phyloP scores from a whole-genome alignment of 2,329 filamentous ascomycete genomes.

The Coniochaeta prunicola region DNA sequence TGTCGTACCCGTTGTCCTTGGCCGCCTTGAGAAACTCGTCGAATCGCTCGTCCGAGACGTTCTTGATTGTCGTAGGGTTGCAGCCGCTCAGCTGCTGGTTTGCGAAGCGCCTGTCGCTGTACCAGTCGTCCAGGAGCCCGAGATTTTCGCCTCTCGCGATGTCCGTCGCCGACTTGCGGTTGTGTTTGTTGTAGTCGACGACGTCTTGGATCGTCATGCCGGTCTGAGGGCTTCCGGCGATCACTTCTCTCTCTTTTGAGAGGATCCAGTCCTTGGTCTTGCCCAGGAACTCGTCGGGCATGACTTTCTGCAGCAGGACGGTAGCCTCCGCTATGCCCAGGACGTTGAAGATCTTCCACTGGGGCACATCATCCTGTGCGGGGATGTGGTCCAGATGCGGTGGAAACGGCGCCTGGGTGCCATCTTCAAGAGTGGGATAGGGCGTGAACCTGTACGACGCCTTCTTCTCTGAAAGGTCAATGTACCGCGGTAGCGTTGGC shows the following conservation, averaged over 20 bases:
- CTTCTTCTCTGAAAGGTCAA: constrained; percentile 20
- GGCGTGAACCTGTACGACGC: constrained; percentile 20
- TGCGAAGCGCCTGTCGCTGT: constrained; percentile 33
- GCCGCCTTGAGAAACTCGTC: constrained; percentile 27
- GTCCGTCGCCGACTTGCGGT: constrained; percentile 26
- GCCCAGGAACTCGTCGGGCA: constrained; percentile 20
- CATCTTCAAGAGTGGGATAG: constrained; percentile 19
- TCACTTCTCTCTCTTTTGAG: constrained; percentile 14
- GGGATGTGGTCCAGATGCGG: constrained; percentile 23
- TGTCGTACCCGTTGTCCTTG: constrained; percentile 20
- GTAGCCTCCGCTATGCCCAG: constrained; percentile 21
- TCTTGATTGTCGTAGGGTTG: constrained; percentile 38
- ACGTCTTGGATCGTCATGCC: constrained; percentile 23
- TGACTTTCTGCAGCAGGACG: constrained; percentile 22
- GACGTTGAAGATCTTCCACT: constrained; percentile 22
- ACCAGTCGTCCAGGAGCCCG: constrained; percentile 31
- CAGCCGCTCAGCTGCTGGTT: constrained; percentile 35
- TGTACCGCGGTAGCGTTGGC: constrained; percentile 22
- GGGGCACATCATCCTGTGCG: constrained; percentile 13
- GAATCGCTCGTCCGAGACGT: constrained; percentile 22
- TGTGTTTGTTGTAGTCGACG: constrained; percentile 25
- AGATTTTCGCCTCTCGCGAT: constrained; percentile 24
- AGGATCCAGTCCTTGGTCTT: constrained; percentile 22
- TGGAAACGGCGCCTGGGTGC: constrained; percentile 19
- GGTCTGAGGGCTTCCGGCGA: constrained; percentile 19